These are phyloP conservation scores for Acacia acuminata DNA, from an alignment of 306 rosid species.

Conservation along the genomic window DNA sequence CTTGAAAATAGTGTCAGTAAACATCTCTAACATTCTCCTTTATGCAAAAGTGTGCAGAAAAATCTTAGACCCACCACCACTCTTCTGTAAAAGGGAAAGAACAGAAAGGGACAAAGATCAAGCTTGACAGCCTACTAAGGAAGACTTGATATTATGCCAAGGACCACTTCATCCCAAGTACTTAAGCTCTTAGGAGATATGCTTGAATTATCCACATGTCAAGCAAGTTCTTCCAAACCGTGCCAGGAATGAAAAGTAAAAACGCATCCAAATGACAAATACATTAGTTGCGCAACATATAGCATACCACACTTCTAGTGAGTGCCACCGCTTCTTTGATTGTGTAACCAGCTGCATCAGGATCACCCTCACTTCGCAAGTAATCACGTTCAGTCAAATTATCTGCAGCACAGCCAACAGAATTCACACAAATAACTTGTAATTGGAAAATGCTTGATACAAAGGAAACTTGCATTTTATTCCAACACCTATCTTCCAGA, in stretches of 20 bases:
- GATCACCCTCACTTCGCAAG: slow-evolving; percentile 91
- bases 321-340: slow-evolving; percentile 86
- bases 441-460: neutral
- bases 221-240: slow-evolving; percentile 19
- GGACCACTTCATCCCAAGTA: neutral
- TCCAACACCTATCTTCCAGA: neutral
- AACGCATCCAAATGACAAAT: slow-evolving; percentile 26
- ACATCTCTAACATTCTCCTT: neutral
- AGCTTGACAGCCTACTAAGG: neutral
- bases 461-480: neutral
- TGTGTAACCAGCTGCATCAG: slow-evolving; percentile 89
- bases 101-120: neutral
- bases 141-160: neutral
- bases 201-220: neutral
- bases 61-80: neutral
- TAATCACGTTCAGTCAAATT: slow-evolving; percentile 70
- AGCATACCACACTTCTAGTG: slow-evolving; percentile 84
- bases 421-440: slow-evolving; percentile 30
- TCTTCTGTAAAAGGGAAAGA: neutral
- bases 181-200: neutral
- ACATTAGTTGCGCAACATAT: slow-evolving; percentile 19
- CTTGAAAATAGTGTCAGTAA: neutral
- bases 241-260: slow-evolving; percentile 1
- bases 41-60: neutral
- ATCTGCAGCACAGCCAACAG: slow-evolving; percentile 39